Conservation (phyloP, 371 early-diverging fungal species). For the Paramicrosporidium saccamoebae region DNA sequence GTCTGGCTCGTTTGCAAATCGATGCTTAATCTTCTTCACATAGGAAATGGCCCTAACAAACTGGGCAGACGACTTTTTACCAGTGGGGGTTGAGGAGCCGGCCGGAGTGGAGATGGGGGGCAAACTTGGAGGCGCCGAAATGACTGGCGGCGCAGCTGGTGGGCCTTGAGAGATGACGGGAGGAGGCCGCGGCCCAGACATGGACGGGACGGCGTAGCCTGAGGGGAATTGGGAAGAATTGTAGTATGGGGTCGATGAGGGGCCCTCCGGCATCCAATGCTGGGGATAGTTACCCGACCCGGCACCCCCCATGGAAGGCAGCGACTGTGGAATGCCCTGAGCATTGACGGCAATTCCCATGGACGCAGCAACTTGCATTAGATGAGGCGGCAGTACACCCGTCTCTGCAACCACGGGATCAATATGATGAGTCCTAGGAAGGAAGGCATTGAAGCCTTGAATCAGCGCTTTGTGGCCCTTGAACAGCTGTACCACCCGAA, state of each 20-base stretch:
- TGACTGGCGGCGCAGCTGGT: neutral
- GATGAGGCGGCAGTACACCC: no score
- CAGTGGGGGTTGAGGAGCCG: constrained; percentile 2
- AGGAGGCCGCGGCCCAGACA: constrained; percentile 5
- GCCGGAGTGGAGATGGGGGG: neutral
- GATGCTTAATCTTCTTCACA: constrained; percentile 77
- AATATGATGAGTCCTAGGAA: constrained; percentile 84
- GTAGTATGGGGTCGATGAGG: constrained; percentile 6
- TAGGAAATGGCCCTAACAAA: constrained; percentile 79
- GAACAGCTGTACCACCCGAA: constrained; percentile 77
- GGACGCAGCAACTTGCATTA: constrained; percentile 61
- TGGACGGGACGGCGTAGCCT: constrained; percentile 7
- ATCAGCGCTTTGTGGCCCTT: constrained; percentile 68
- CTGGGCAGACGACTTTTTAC: constrained; percentile 19
- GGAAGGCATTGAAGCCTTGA: constrained; percentile 91
- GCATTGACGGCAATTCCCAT: constrained; percentile 24
- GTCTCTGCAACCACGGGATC: constrained; percentile 40
- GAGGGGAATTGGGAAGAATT: constrained; percentile 6
- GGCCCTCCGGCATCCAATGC: constrained; percentile 5
- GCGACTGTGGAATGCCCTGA: constrained; percentile 9
- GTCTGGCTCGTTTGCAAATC: constrained; percentile 51
- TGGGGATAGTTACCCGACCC: constrained; percentile 5
- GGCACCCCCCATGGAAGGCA: constrained; percentile 6
- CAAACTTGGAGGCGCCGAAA: constrained; percentile 1
- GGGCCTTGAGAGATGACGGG: neutral